A percentile compares a stretch with the other conserved stretches of the same genome.
Evolutionary conservation across 106 monocot genomes (phyloP).

Genomic region (Posidonia australis): DNA sequence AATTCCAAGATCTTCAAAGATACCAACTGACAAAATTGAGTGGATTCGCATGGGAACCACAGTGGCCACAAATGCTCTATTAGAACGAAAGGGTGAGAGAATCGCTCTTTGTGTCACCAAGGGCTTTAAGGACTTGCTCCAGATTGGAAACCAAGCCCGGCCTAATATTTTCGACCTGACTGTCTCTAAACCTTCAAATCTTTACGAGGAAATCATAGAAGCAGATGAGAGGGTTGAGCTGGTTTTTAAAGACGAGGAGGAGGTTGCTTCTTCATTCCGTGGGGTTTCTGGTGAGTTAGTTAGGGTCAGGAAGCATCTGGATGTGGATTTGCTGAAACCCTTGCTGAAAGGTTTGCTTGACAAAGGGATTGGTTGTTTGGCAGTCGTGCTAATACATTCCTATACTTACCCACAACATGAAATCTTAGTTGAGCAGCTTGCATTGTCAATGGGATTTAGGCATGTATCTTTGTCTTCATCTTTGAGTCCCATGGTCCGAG

Average conservation of each 20-base stretch:
- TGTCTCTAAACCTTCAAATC: constrained; percentile 72
- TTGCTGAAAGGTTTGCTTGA: constrained; percentile 51
- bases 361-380: constrained; percentile 76
- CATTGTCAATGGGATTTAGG: constrained; percentile 65
- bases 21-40: constrained; percentile 80
- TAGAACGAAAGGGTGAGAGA: constrained; percentile 86
- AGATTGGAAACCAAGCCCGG: constrained; percentile 92
- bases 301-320: constrained; percentile 52
- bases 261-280: constrained; percentile 18
- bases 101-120: constrained; percentile 84
- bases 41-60: constrained; percentile 99
- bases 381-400: constrained; percentile 89
- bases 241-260: constrained; percentile 30
- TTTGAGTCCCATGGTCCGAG: constrained; percentile 92
- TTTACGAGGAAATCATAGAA: constrained; percentile 91
- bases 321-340: constrained; percentile 48
- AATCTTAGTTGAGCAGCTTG: constrained; percentile 46
- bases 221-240: constrained; percentile 85
- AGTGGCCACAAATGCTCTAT: constrained; percentile 92
- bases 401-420: constrained; percentile 92
- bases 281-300: constrained; percentile 82
- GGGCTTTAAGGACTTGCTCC: constrained; percentile 83
- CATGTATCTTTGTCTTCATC: constrained; percentile 88
- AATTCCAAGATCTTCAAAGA: constrained; percentile 69
- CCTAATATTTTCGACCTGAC: constrained; percentile 89